Evolutionary conservation across 768 basidiomycete genomes (phyloP).

Genomic region (Termitomyces sp.): DNA sequence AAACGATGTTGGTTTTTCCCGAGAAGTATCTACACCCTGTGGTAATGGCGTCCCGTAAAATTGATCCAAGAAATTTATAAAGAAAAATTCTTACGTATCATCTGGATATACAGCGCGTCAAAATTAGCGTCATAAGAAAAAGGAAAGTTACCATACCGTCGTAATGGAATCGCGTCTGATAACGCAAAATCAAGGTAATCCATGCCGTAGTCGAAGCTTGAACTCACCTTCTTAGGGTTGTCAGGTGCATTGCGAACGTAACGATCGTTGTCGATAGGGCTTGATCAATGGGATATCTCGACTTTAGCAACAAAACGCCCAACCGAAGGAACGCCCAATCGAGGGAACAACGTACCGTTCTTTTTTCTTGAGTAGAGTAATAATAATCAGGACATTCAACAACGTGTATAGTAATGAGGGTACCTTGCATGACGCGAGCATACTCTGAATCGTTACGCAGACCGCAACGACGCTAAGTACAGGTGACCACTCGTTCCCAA

Average conservation of each 20-base stretch:
- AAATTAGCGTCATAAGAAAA: background rate
- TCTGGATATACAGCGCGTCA: slow-evolving; percentile 30
- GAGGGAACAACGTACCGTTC: slow-evolving; percentile 49
- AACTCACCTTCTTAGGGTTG: slow-evolving; percentile 78
- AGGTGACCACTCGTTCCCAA: slow-evolving; percentile 87
- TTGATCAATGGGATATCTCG: slow-evolving; percentile 19
- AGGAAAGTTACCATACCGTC: slow-evolving; percentile 50
- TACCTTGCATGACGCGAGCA: slow-evolving; percentile 91
- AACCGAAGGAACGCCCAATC: background rate
- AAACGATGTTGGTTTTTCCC: background rate
- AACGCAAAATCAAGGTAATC: background rate
- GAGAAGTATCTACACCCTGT: slow-evolving; percentile 7
- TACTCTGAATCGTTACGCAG: slow-evolving; percentile 84
- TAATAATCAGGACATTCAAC: background rate
- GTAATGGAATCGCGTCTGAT: slow-evolving; percentile 74
- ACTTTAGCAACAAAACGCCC: background rate
- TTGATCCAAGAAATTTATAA: background rate
- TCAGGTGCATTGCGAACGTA: slow-evolving; percentile 75
- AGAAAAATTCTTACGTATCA: slow-evolving; percentile 46
- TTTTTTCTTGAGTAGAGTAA: slow-evolving; percentile 26
- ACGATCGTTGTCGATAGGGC: slow-evolving; percentile 79
- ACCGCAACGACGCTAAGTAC: slow-evolving; percentile 79
- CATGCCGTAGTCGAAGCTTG: background rate
- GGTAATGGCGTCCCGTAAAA: background rate
- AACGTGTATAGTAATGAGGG: background rate